Evolutionary conservation across 306 rosid species (phyloP).

Genomic region (Canavalia gladiata): DNA sequence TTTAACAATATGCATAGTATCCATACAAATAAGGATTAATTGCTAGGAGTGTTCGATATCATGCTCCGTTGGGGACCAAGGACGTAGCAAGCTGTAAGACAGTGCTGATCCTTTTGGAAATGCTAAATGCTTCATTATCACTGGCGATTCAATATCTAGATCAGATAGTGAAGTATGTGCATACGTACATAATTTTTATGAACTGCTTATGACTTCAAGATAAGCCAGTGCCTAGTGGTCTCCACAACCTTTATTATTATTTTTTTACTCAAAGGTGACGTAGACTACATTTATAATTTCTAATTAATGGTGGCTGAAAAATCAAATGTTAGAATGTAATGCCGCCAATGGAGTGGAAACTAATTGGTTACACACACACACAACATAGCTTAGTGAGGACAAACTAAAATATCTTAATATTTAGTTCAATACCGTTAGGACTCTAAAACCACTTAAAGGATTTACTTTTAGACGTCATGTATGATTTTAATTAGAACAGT

Average conservation of each 20-base stretch:
- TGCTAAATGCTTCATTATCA: slow-evolving; percentile 6
- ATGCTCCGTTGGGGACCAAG: slow-evolving; percentile 32
- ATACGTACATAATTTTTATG: not conserved
- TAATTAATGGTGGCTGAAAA: not conserved
- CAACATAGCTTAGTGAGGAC: not conserved
- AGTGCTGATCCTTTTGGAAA: not conserved
- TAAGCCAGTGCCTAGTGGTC: not conserved
- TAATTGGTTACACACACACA: not conserved
- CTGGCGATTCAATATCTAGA: not conserved
- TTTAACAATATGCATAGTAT: slow-evolving; percentile 18
- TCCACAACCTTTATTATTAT: not conserved
- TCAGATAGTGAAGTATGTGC: slow-evolving; percentile 3
- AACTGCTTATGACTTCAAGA: not conserved
- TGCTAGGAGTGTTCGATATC: not conserved
- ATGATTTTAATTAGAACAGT: no score
- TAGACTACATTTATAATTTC: not conserved
- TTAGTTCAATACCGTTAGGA: not conserved
- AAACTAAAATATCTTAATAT: not conserved
- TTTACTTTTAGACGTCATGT: no score
- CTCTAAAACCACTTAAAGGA: no score
- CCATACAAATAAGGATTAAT: slow-evolving; percentile 3
- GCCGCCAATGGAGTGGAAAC: not conserved
- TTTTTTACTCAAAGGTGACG: not conserved
- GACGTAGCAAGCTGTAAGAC: not conserved
- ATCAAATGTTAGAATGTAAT: not conserved